Evolutionary conservation across 2,329 filamentous ascomycete species (phyloP).

Genomic region (Claviceps quebecensis): DNA sequence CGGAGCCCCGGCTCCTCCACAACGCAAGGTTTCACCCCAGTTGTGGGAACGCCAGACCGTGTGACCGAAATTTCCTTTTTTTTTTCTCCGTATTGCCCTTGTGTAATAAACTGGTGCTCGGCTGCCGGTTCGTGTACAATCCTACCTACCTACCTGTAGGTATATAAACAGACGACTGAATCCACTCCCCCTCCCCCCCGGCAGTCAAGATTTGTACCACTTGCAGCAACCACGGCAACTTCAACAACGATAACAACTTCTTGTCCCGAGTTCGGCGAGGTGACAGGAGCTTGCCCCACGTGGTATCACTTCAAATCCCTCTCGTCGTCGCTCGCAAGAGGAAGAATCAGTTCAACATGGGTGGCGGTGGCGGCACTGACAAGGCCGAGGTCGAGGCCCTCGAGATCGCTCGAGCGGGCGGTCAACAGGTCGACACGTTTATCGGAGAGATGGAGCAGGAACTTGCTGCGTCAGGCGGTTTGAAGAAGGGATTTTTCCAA

Average conservation of each 20-base stretch:
- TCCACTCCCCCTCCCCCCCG: background rate
- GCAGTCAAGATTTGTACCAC: background rate
- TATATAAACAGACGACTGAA: background rate
- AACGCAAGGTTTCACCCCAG: background rate
- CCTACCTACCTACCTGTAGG: too few species aligned
- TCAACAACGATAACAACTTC: too few species aligned
- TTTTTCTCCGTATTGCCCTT: background rate
- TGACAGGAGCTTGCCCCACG: background rate
- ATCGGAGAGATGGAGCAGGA: slow-evolving; percentile 28
- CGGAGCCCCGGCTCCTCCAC: slow-evolving; percentile 5
- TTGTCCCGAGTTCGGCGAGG: too few species aligned
- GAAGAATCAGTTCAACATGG: background rate
- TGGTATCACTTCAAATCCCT: background rate
- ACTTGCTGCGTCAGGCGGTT: slow-evolving; percentile 19
- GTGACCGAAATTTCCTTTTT: background rate
- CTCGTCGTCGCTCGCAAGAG: background rate
- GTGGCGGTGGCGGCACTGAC: slow-evolving; percentile 8
- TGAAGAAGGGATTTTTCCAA: slow-evolving; percentile 32
- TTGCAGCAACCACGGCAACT: background rate
- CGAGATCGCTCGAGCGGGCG: slow-evolving; percentile 21
- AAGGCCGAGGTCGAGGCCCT: slow-evolving; percentile 21
- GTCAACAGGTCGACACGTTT: slow-evolving; percentile 22
- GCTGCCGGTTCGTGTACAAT: too few species aligned
- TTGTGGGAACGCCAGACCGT: background rate
- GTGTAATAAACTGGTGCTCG: too few species aligned